Evolutionary conservation across 2,329 filamentous ascomycete species (phyloP), one percentile per base, ranked within the genome.

Genomic region (Paramyrothecium roridum): DNA sequence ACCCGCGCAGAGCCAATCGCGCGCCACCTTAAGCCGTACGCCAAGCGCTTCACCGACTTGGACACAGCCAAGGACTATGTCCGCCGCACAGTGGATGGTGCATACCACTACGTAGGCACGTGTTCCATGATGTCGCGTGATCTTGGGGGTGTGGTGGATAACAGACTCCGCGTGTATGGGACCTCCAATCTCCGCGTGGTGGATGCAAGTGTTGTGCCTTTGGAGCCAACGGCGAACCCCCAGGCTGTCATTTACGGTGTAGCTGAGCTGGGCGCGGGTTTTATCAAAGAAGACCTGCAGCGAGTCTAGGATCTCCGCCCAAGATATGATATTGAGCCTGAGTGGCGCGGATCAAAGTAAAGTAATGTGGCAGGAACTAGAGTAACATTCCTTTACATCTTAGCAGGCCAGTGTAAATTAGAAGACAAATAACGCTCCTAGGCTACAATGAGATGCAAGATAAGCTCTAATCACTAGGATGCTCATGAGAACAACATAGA

Each of bases 1-100:
- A 80, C 55, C 23, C 69, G 74, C 45, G 61, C 67, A 2, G 73
- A 76, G 0, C 73, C 26, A 22, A 50, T 79, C 57, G 66, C 61
- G 16, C 60, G 66, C 34, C 67, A 76, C 56, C 59, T 78, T 48
- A 72, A 71, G 59, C 57, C 63, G 2, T 67, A 67, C 30, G 74
- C 20, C 40, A 40, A 34, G 20, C 52, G 43, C 19, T 33, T 49
- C 17, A 26, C 43, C 10, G 34, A 47, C 20, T 6, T 54, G 26
- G 52, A 50, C 26, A 43, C 46, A 19, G 37, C 43, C 37, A 53
- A 50, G 52, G 45, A 33, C 8, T 50, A 43, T 21, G n/a, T 50
- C 8, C 23, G 30, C 23, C 26, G 19, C 40, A 22, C 53, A 12
- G 34, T 54, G 37, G 10, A 55, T 20, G 26, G 47, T 20, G 46